Conservation (phyloP, 176 grass and related monocot genomes). For the Tuctoria greenei region DNA sequence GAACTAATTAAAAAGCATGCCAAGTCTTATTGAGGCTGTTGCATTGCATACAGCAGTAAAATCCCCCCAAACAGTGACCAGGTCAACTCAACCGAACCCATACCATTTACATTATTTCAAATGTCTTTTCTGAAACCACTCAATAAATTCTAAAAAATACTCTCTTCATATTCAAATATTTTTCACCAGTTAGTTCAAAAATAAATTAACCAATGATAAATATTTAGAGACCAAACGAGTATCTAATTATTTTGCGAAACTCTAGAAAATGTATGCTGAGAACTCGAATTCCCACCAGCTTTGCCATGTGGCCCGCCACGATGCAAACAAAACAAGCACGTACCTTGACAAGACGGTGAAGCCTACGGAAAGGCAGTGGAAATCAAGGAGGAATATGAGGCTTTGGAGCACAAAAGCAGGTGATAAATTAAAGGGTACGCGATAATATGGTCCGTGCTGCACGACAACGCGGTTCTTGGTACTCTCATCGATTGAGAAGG, state of each 20-base stretch:
- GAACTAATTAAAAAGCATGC: constrained; percentile 6
- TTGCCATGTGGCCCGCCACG: neutral
- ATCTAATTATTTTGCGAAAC: neutral
- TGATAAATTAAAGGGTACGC: neutral
- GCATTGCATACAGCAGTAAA: neutral
- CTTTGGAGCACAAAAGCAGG: constrained; percentile 24
- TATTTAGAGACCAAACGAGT: too few relatives aligned
- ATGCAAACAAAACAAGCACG: neutral
- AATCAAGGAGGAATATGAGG: constrained; percentile 36
- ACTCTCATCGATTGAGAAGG: constrained; percentile 17
- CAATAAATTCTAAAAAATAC: neutral
- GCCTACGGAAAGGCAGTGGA: neutral
- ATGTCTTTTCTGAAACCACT: neutral
- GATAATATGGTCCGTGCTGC: neutral
- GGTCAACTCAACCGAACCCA: neutral
- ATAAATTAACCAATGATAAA: too few relatives aligned
- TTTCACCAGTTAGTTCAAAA: too few relatives aligned
- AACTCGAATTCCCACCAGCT: neutral
- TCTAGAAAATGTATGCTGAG: neutral
- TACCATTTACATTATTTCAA: neutral
- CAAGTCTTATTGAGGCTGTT: constrained; percentile 11
- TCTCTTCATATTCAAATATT: too few relatives aligned
- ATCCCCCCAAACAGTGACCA: neutral
- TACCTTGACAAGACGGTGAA: neutral
- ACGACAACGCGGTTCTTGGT: constrained; percentile 32